Conservation (phyloP, 1,139 yeast species). For the Yamadazyma spencermartinsiae region DNA sequence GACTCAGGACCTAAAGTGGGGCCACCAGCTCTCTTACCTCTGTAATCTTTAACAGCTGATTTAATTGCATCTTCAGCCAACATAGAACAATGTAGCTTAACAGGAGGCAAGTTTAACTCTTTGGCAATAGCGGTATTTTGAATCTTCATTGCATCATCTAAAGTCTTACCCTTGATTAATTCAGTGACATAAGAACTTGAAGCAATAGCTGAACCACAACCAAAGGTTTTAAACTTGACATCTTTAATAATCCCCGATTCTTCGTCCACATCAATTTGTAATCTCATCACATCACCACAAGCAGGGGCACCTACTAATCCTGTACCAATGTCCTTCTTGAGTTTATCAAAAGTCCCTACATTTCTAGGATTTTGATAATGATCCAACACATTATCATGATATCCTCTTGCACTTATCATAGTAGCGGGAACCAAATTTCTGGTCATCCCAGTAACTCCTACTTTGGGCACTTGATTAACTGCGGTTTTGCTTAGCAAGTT, state of each 20-base stretch:
- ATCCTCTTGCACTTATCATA: conserved; percentile 33
- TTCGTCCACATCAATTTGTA: conserved; percentile 90
- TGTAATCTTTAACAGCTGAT: conserved; percentile 92
- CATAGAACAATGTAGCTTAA: conserved; percentile 96
- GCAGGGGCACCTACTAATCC: conserved; percentile 99
- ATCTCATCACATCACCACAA: conserved; percentile 98
- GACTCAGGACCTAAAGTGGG: conserved; percentile 56
- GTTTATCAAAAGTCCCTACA: conserved; percentile 88
- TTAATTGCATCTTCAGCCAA: conserved; percentile 97
- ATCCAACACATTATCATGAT: conserved; percentile 80
- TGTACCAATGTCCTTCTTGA: conserved; percentile 80
- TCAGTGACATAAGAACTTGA: conserved; percentile 93
- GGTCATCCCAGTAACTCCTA: background rate
- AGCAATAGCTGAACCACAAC: conserved; percentile 98
- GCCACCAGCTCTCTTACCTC: conserved; percentile 56
- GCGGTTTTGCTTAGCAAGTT: conserved; percentile 3
- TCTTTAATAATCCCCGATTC: conserved; percentile 87
- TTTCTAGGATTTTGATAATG: conserved; percentile 96
- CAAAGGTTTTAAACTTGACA: conserved; percentile 96
- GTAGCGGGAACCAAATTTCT: conserved; percentile 4
- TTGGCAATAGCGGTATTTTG: conserved; percentile 89
- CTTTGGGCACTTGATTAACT: conserved; percentile 1
- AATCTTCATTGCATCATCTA: conserved; percentile 88
- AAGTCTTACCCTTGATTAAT: conserved; percentile 88
- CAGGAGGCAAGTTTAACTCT: conserved; percentile 93